Evolutionary conservation across 1,284 basidiomycete species (phyloP).

Genomic region (Apiotrichum sp.): DNA sequence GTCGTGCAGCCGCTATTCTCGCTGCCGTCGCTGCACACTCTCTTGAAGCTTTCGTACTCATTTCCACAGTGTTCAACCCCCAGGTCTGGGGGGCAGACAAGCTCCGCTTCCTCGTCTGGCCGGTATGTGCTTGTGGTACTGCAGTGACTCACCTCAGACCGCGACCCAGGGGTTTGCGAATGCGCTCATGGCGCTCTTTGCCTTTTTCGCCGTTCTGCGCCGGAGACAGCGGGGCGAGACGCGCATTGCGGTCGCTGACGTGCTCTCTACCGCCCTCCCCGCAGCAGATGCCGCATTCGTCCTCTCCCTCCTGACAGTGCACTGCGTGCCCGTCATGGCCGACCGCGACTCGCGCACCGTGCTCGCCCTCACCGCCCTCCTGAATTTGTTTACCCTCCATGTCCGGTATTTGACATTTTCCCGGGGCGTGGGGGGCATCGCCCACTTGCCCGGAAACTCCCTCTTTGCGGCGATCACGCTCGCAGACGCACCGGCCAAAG

Average conservation of each 20-base stretch:
- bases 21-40: background rate
- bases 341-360: background rate
- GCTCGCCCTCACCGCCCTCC: background rate
- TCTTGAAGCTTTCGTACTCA: background rate
- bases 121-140: background rate
- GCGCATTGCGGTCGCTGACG: background rate
- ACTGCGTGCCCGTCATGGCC: background rate
- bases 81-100: background rate
- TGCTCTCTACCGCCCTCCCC: background rate
- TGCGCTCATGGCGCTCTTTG: background rate
- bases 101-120: background rate
- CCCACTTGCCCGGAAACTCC: background rate
- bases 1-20: background rate
- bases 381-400: background rate
- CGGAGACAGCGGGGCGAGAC: background rate
- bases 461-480: background rate
- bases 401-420: background rate
- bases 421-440: background rate
- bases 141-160: background rate
- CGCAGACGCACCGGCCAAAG: background rate
- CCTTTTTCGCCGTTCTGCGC: background rate
- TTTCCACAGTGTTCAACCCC: background rate
- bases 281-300: background rate
- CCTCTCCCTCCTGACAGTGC: background rate
- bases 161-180: constrained; percentile 1